Evolutionary conservation across 345 rosid genomes (phyloP).

Genomic region (Carallia brachiata): DNA sequence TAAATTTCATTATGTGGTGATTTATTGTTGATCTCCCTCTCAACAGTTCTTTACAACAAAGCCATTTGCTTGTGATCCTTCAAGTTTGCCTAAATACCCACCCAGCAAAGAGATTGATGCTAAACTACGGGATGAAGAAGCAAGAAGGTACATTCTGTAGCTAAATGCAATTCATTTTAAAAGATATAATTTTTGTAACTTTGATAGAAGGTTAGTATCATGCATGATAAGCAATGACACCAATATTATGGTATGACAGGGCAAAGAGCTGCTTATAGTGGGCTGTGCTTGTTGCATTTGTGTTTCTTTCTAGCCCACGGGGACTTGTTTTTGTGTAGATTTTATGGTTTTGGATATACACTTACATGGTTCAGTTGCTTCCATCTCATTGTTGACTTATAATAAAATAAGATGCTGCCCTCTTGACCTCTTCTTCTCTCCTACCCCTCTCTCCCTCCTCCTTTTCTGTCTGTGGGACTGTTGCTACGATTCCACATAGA

Average conservation of each 20-base stretch:
- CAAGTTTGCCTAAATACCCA: constrained; percentile 88
- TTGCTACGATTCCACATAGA: neutral
- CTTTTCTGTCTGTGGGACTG: no score
- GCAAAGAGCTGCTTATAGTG: neutral
- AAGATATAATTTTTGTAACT: constrained; percentile 2
- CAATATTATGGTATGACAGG: neutral
- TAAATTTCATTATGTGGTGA: neutral
- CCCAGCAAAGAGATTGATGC: constrained; percentile 97
- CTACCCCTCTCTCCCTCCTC: no score
- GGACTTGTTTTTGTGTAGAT: no score
- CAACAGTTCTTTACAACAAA: constrained; percentile 66
- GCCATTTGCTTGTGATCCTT: constrained; percentile 88
- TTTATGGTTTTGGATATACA: no score
- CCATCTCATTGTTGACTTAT: no score
- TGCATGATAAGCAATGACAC: neutral
- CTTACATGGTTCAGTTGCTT: no score
- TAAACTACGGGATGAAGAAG: constrained; percentile 75
- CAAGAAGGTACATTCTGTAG: constrained; percentile 49
- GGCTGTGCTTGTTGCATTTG: no score
- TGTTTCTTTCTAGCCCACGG: no score
- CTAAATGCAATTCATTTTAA: neutral
- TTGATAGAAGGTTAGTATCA: constrained; percentile 1
- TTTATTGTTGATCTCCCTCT: neutral
- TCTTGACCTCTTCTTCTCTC: no score
- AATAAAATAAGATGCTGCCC: no score